Conservation (phyloP, 2,329 filamentous ascomycete species). For the Ophiostoma sp. region DNA sequence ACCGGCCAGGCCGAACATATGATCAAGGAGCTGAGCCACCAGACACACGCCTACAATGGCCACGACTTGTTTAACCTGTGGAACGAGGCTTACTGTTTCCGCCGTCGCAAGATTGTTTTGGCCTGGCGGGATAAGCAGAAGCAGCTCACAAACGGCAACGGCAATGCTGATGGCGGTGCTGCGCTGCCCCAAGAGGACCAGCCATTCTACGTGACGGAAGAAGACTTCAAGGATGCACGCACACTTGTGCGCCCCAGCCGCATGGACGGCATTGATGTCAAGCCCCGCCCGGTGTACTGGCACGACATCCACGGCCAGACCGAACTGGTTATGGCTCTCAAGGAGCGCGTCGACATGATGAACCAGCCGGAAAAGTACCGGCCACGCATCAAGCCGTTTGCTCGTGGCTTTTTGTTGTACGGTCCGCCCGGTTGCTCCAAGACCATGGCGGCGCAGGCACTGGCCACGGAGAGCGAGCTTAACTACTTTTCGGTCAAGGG, state of each 20-base stretch:
- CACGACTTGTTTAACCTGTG: constrained; percentile 51
- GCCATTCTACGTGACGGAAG: constrained; percentile 36
- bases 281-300: constrained; percentile 85
- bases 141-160: background rate
- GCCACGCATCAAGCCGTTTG: constrained; percentile 42
- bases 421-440: constrained; percentile 94
- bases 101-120: background rate
- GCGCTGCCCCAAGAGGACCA: background rate
- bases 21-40: constrained; percentile 64
- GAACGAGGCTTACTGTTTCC: background rate
- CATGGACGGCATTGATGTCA: constrained; percentile 85
- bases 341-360: constrained; percentile 49
- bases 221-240: constrained; percentile 67
- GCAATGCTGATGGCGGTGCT: background rate
- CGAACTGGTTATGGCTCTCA: constrained; percentile 65
- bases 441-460: constrained; percentile 85
- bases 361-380: constrained; percentile 36
- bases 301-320: constrained; percentile 84
- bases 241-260: constrained; percentile 73
- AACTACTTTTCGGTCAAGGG: constrained; percentile 96
- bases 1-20: constrained; percentile 52
- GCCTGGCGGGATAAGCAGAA: background rate
- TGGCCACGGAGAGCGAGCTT: constrained; percentile 85
- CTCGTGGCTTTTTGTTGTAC: constrained; percentile 84
- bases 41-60: constrained; percentile 85